A percentile compares a stretch with the other conserved stretches of the same genome.
Evolutionary conservation across 352 stramenopile species (phyloP).

Genomic region (Peronospora destructor): DNA sequence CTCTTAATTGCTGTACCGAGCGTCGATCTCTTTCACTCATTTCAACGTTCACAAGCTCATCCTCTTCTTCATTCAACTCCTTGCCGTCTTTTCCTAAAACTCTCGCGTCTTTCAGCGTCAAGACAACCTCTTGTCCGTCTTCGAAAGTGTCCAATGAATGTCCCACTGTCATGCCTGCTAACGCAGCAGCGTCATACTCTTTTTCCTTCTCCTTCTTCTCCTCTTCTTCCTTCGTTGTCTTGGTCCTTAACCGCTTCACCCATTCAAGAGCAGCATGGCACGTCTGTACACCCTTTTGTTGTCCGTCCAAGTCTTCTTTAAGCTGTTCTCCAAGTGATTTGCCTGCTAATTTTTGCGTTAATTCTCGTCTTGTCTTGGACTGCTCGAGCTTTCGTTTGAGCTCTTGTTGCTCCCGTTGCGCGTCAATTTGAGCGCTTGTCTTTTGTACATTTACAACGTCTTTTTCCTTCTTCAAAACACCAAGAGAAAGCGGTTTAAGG

Average conservation of each 20-base stretch:
- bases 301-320: slow-evolving; percentile 15
- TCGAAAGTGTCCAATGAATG: slow-evolving; percentile 87
- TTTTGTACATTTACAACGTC: slow-evolving; percentile 67
- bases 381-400: slow-evolving; percentile 54
- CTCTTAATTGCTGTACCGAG: slow-evolving; percentile 34
- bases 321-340: slow-evolving; percentile 75
- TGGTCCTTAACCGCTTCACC: slow-evolving; percentile 51
- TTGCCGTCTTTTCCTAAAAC: slow-evolving; percentile 82
- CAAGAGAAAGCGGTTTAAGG: slow-evolving; percentile 62
- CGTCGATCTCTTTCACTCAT: slow-evolving; percentile 66
- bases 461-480: slow-evolving; percentile 37
- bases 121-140: slow-evolving; percentile 86
- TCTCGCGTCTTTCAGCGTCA: slow-evolving; percentile 90
- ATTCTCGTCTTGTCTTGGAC: slow-evolving; percentile 63
- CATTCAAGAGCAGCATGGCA: slow-evolving; percentile 51
- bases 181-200: slow-evolving; percentile 59
- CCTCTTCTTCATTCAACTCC: slow-evolving; percentile 67
- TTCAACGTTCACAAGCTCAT: slow-evolving; percentile 84
- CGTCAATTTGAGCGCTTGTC: slow-evolving; percentile 43
- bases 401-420: slow-evolving; percentile 38
- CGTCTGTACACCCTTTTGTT: slow-evolving; percentile 10
- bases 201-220: slow-evolving; percentile 17
- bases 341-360: slow-evolving; percentile 59
- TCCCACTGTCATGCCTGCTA: slow-evolving; percentile 86
- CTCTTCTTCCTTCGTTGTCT: slow-evolving; percentile 7